Conservation (phyloP, 306 rosid genomes). For the Cucurbita pepo region DNA sequence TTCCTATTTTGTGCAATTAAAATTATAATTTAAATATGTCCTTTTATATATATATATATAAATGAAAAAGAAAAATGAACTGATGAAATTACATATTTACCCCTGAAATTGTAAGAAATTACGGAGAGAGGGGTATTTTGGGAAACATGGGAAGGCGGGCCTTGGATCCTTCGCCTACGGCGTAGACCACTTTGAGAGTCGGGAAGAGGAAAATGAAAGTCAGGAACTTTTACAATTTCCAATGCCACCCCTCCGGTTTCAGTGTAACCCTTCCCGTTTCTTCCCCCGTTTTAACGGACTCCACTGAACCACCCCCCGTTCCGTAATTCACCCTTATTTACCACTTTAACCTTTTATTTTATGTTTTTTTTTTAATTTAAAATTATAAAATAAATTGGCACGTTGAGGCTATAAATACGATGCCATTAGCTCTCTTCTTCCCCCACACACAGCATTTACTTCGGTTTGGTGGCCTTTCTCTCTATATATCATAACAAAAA, state of each 20-base stretch:
- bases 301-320: no score
- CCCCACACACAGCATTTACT: not conserved
- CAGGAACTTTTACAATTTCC: slow-evolving; percentile 14
- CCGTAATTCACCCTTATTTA: not conserved
- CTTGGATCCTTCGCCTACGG: not conserved
- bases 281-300: not conserved
- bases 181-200: slow-evolving; percentile 5
- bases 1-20: not conserved
- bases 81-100: not conserved
- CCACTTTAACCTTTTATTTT: no score
- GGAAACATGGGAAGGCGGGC: slow-evolving; percentile 2
- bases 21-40: not conserved
- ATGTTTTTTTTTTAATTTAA: no score
- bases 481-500: not conserved
- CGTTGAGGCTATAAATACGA: slow-evolving; percentile 1
- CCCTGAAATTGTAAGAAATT: not conserved
- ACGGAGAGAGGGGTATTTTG: not conserved
- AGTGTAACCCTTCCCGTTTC: not conserved
- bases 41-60: not conserved
- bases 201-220: slow-evolving; percentile 13
- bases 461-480: not conserved
- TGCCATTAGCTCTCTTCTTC: not conserved
- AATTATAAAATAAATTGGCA: not conserved
- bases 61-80: not conserved
- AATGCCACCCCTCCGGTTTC: slow-evolving; percentile 4